Base-by-base conservation (phyloP, 2,329 filamentous ascomycete genomes). In the Epicoccum sorghinum region DNA sequence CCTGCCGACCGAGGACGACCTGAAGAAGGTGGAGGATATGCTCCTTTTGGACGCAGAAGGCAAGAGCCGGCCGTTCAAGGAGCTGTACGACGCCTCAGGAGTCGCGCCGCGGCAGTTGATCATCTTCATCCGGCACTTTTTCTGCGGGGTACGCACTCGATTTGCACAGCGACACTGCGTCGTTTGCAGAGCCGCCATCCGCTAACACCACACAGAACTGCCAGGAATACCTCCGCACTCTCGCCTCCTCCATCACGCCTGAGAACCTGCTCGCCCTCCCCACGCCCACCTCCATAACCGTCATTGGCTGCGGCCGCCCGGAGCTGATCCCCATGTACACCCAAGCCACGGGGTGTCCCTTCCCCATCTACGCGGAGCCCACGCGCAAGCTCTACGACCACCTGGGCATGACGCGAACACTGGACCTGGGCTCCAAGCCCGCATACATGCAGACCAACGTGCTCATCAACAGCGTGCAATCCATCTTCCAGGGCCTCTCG, bases 81-180 rank as follows among this genome's bases (percentile, higher is more conserved):
- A 70, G 27, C 55, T 77, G 27, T 75, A 75, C 50, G 52, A 62
- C 24, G 73, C 68, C 39, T 65, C 68, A 5, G 72, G 68, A 12
- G 64, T 70, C 7, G 73, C 73, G 30, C 67, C 69, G 1, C 58
- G 86, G 3, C 84, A 90, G 25, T 79, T 93, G 29, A 75, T 91
- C 37, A 84, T 92, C 61, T 92, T 93, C 69, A 81, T 93, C 52
- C 83, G 89, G 39, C 89, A 92, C 75, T 93, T 92, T 75, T 91
- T 90, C 79, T 92, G 89, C 69, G 88, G 88, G 32, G 89, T 90
- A 80, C 73, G 87, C 81, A 8, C 22, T 10, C 24, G 36, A n/a
- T 27, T 8, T 35, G 10, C 13, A 3, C 25, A n/a, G 3, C 7
- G 9, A 6, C 8, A 18, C 18, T 18, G 18, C 18, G 18, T 18